Evolutionary conservation across 2,329 filamentous ascomycete species (phyloP), one percentile per base, ranked within the genome.

Genomic region (Pseudogymnoascus sp.): DNA sequence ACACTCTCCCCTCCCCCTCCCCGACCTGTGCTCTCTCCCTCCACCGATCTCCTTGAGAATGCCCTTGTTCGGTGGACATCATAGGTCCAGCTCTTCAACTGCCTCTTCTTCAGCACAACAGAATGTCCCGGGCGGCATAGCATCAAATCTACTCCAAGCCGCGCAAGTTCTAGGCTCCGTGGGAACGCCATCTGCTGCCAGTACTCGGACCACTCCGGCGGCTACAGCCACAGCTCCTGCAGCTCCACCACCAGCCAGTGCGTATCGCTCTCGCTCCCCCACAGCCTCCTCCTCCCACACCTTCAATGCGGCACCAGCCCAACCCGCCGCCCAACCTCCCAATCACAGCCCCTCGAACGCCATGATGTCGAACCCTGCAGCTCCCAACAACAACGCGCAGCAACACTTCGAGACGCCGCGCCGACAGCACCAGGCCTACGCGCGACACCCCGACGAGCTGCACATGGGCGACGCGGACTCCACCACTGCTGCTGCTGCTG

Each of bases 391-490:
- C 70, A 75, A 77, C 65, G 68, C 75, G 63, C 79, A 78, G 70
- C 73, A 78, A 71, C 73, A 78, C 61, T 84, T 79, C 73, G 81
- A 83, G 65, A 77, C 78, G 57, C 77, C 80, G 67, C 79, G 81
- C 70, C 78, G 81, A 69, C 74, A 75, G 62, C 76, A 75, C 62
- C 76, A 79, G 64, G 74, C 77, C 23, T 78, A 79, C 67, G 76
- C 75, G 45, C 79, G 81, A 65, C 78, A 80, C 68, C 77, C 79
- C 61, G 84, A 86, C 69, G 83, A 85, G 73, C 76, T 84, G 69
- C 83, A 85, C 70, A 79, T 83, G 43, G 45, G 45, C 23, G 45
- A 51, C 45, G 78, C 79, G 41, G 70, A 77, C 39, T 75, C 78
- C 14, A 73, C 76, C 39, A 23, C 3, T 23, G 31, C 31, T 11